Percentiles rank a stretch among this genome's conserved stretches.
phyloP scores from a whole-genome alignment of 2,329 filamentous ascomycete species.

The Cyclaneusma minus region DNA sequence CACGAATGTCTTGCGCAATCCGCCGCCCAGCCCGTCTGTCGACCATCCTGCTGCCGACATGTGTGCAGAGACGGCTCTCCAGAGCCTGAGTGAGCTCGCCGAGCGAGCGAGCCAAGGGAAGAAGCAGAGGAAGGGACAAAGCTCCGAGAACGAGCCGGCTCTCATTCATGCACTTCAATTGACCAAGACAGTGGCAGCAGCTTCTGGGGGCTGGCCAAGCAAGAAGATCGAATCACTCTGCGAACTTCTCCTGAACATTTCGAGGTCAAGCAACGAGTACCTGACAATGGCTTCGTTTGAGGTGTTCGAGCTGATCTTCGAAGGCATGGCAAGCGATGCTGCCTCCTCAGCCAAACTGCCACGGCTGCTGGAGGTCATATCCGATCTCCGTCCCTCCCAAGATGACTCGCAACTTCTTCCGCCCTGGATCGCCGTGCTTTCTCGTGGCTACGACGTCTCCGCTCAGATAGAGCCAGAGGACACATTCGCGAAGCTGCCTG shows the following conservation, averaged over 20 bases:
- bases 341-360: constrained; percentile 81
- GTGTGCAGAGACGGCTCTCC: constrained; percentile 82
- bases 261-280: constrained; percentile 81
- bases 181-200: constrained; percentile 74
- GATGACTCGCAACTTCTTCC: constrained; percentile 92
- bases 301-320: constrained; percentile 94
- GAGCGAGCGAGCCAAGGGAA: constrained; percentile 42
- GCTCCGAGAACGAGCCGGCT: constrained; percentile 56
- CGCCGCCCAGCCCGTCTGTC: constrained; percentile 78
- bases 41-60: constrained; percentile 94
- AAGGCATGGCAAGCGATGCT: constrained; percentile 74
- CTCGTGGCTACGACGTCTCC: constrained; percentile 85
- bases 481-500: constrained; percentile 79
- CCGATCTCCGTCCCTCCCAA: constrained; percentile 76
- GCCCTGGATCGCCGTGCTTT: constrained; percentile 92
- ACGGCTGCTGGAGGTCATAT: constrained; percentile 77
- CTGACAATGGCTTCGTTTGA: constrained; percentile 94
- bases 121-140: constrained; percentile 50
- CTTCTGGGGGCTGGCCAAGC: constrained; percentile 88
- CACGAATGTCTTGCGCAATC: constrained; percentile 64
- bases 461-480: constrained; percentile 79
- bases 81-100: constrained; percentile 62
- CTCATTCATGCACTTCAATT: constrained; percentile 87
- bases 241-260: constrained; percentile 77
- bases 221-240: constrained; percentile 88